Base-by-base conservation (phyloP, 1,284 basidiomycete species). In the Malassezia obtusa region DNA sequence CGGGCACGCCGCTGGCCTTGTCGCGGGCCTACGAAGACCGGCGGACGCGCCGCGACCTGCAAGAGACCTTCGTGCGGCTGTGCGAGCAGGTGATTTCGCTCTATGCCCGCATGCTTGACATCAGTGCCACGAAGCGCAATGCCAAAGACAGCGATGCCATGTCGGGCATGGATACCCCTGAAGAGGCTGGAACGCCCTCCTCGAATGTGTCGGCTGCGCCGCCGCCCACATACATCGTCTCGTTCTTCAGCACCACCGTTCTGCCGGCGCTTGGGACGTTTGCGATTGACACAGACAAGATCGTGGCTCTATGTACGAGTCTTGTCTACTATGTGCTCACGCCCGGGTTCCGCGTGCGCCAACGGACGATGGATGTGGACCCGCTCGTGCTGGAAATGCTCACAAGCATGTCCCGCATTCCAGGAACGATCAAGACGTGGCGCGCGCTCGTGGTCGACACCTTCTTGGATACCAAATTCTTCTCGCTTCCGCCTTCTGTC, bases 61-160 rank as follows among this genome's bases (percentile, higher is more conserved):
- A 92, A 80, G 92, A 98, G 56, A 84, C 81, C 0, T 91, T 86
- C 65, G 80, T 82, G 36, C 91, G 87, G 73, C 79, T 96, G 0
- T 78, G 90, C 9, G 94, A 99, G 64, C 78, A 83, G 2, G 85
- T 84, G 46, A 80, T 90, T 6, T 76, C 80, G 2, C 81, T 88
- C 53, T 82, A 87, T 3, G 83, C 84, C 1, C 80, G 84, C 21
- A 81, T 84, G 1, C 81, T 82, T 21, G 90, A 91, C 58, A 80
- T 82, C 55, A 81, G 44, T 14, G 25, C 50, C 9, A 4, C 39
- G 35, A 24, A 22, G 17, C 45, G 35, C 45, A 36, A 19, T 11
- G 43, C n/a, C n/a, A 22, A 28, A 8, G 53, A 56, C 36, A 47
- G 48, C 28, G 53, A 50, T n/a, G 35, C 49, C 4, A 7, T 22